Evolutionary conservation across 331 rosid species (phyloP).

Genomic region (Pyracantha coccinea): DNA sequence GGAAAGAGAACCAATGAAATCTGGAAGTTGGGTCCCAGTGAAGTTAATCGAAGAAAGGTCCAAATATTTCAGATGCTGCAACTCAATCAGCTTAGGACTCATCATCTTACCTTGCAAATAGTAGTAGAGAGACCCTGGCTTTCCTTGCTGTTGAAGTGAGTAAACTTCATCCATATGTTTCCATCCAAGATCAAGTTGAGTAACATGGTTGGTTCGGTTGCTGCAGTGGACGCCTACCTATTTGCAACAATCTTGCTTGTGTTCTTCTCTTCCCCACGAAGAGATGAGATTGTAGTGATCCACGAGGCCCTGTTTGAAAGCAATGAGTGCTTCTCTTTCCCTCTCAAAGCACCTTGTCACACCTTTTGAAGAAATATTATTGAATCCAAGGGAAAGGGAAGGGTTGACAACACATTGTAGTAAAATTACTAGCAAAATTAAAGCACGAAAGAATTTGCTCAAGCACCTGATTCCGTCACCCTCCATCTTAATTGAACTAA

Average conservation of each 20-base stretch:
- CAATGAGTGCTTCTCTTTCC: slow-evolving; percentile 1
- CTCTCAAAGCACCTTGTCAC: background rate
- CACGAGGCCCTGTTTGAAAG: background rate
- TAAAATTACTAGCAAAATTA: too few relatives aligned
- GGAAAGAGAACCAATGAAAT: background rate
- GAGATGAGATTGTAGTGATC: background rate
- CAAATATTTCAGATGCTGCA: background rate
- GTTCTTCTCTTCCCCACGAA: background rate
- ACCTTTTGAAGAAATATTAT: too few relatives aligned
- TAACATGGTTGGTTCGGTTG: background rate
- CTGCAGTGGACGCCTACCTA: slow-evolving; percentile 25
- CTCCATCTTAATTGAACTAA: too few relatives aligned
- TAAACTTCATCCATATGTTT: too few relatives aligned
- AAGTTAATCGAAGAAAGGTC: background rate
- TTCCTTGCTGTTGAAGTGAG: too few relatives aligned
- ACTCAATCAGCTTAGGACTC: background rate
- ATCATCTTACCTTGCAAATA: background rate
- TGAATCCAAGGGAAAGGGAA: background rate
- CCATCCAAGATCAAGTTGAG: slow-evolving; percentile 6
- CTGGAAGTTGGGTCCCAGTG: background rate
- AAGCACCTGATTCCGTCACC: too few relatives aligned
- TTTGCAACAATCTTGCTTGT: background rate
- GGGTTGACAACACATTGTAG: background rate
- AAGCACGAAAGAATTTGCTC: too few relatives aligned
- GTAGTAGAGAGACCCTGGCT: too few relatives aligned